Conservation (phyloP, 2,329 filamentous ascomycete genomes). For the Phyllosticta citrichinensis region DNA sequence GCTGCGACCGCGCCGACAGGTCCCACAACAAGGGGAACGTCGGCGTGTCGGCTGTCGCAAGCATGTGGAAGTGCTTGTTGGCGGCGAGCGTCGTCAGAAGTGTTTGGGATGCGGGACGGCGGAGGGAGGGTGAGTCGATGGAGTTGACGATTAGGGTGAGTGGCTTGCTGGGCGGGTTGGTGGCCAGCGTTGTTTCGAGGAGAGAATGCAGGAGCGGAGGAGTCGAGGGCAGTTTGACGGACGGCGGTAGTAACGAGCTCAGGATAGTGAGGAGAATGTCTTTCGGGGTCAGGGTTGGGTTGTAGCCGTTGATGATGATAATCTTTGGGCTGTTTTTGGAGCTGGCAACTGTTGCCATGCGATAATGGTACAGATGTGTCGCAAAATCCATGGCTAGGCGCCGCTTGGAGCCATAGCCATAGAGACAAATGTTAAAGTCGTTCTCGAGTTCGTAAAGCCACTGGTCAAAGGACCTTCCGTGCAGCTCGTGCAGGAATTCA, state of each 20-base stretch:
- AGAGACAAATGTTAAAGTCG: constrained; percentile 81
- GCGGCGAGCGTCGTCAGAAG: constrained; percentile 67
- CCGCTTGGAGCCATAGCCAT: constrained; percentile 87
- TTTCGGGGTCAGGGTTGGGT: constrained; percentile 53
- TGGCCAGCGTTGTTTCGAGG: constrained; percentile 51
- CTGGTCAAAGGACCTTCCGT: constrained; percentile 74
- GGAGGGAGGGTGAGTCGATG: constrained; percentile 69
- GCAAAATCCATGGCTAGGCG: constrained; percentile 66
- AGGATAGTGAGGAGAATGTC: constrained; percentile 63
- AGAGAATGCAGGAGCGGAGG: constrained; percentile 58
- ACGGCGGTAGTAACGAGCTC: constrained; percentile 44
- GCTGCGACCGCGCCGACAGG: constrained; percentile 67
- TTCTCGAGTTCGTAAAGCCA: constrained; percentile 87
- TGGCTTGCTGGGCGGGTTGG: constrained; percentile 23
- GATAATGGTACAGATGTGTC: constrained; percentile 50
- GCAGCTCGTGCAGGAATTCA: constrained; percentile 61
- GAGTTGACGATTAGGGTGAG: constrained; percentile 59
- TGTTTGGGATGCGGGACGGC: constrained; percentile 58
- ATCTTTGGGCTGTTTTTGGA: constrained; percentile 46
- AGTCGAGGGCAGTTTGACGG: constrained; percentile 51
- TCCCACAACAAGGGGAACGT: constrained; percentile 88
- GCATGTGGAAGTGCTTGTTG: constrained; percentile 59
- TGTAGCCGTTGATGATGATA: constrained; percentile 80
- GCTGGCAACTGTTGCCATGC: constrained; percentile 16
- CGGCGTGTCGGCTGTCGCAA: constrained; percentile 79